Evolutionary conservation across 2,329 filamentous ascomycete genomes (phyloP).

Genomic region (Stachybotrys chlorohalonatus): DNA sequence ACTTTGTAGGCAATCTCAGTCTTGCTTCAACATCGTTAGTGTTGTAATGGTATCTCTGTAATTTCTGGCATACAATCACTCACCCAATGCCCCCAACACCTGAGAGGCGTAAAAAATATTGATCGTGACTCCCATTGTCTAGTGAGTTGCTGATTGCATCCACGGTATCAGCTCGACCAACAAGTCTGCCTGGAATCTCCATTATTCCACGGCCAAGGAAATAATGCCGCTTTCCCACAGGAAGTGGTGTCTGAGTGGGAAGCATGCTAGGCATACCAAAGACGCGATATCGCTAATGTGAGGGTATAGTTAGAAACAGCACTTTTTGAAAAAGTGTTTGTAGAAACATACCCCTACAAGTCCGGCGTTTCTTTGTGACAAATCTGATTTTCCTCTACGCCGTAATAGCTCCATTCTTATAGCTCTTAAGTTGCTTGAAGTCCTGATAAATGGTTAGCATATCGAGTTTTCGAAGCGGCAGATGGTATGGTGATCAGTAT

Average conservation of each 20-base stretch:
- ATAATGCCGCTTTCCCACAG: neutral
- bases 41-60: neutral
- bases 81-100: neutral
- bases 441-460: too few species aligned
- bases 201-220: neutral
- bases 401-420: too few species aligned
- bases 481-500: too few species aligned
- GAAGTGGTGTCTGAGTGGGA: neutral
- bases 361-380: too few species aligned
- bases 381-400: too few species aligned
- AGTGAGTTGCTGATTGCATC: neutral
- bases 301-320: too few species aligned
- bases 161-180: neutral
- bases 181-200: neutral
- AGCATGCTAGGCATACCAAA: neutral
- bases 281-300: neutral
- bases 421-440: too few species aligned
- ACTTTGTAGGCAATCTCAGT: neutral
- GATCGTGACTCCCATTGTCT: neutral
- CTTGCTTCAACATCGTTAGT: neutral
- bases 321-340: too few species aligned
- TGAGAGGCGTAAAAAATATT: neutral
- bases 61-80: neutral
- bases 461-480: too few species aligned
- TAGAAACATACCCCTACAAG: too few species aligned